Conservation (phyloP, 2,329 filamentous ascomycete species). For the Stagonosporopsis tanaceti region DNA sequence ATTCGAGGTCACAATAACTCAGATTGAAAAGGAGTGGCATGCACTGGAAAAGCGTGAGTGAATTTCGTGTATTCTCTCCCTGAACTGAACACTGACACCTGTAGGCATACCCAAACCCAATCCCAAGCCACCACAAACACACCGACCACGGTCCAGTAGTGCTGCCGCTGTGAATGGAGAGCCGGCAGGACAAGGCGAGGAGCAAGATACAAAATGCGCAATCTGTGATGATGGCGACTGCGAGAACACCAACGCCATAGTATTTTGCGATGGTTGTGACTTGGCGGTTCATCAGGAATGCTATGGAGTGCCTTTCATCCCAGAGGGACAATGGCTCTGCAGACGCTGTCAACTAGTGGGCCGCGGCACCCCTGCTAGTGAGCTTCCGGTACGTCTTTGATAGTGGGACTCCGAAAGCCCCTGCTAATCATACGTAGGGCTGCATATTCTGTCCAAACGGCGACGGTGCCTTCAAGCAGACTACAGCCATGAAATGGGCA, state of each 20-base stretch:
- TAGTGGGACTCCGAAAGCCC: neutral
- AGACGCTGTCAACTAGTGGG: constrained; percentile 96
- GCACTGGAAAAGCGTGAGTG: constrained; percentile 80
- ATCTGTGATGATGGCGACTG: constrained; percentile 99
- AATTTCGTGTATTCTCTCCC: constrained; percentile 11
- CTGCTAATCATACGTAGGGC: constrained; percentile 39
- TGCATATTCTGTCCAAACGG: constrained; percentile 99
- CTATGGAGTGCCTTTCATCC: constrained; percentile 98
- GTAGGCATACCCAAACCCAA: constrained; percentile 88
- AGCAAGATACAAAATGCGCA: constrained; percentile 95
- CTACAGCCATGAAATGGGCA: constrained; percentile 94
- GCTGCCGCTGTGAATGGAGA: constrained; percentile 96
- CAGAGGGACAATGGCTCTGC: constrained; percentile 97
- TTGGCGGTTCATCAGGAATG: constrained; percentile 98
- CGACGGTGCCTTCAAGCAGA: constrained; percentile 98
- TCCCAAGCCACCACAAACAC: constrained; percentile 93
- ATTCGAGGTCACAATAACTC: constrained; percentile 97
- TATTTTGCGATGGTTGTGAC: constrained; percentile 98
- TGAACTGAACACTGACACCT: constrained; percentile 15
- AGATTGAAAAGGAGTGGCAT: constrained; percentile 99
- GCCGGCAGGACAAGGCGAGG: constrained; percentile 79
- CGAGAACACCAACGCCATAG: constrained; percentile 98
- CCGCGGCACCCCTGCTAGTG: constrained; percentile 79
- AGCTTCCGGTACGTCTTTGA: constrained; percentile 42
- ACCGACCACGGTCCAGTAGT: constrained; percentile 89